A percentile compares a stretch with the other conserved stretches of the same genome.
Conservation (phyloP, 495 filamentous ascomycete species). For the Tuber microsphaerosporum region DNA sequence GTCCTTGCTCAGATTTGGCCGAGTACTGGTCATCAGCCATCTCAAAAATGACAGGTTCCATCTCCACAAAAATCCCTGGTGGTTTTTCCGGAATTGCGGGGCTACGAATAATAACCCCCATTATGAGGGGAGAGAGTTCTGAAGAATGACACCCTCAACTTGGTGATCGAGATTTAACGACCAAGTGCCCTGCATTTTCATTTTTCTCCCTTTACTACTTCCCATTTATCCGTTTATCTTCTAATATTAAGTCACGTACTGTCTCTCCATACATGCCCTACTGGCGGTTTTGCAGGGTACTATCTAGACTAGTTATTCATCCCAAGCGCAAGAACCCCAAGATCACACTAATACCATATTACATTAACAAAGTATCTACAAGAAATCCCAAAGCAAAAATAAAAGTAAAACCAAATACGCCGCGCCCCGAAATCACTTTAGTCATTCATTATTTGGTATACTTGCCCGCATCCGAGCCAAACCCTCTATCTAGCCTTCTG, state of each 20-base stretch:
- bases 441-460: not conserved
- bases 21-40: not conserved
- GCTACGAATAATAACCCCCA: not conserved
- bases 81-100: not conserved
- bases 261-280: not conserved
- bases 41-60: not conserved
- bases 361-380: not conserved
- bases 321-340: not conserved
- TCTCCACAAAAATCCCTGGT: not conserved
- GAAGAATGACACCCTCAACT: not conserved
- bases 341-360: not conserved
- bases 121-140: not conserved
- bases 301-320: not conserved
- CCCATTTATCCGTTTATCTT: not conserved
- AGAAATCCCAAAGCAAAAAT: not conserved
- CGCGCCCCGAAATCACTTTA: not conserved
- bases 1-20: not conserved
- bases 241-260: not conserved
- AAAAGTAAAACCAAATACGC: not conserved
- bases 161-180: not conserved
- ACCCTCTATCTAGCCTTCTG: conserved; percentile 73
- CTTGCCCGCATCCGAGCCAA: conserved; percentile 48
- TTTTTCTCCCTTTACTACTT: not conserved
- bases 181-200: not conserved
- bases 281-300: not conserved